Evolutionary conservation across 108 stramenopile species (phyloP).

Genomic region (Pseudonitzschia delicatissima): DNA sequence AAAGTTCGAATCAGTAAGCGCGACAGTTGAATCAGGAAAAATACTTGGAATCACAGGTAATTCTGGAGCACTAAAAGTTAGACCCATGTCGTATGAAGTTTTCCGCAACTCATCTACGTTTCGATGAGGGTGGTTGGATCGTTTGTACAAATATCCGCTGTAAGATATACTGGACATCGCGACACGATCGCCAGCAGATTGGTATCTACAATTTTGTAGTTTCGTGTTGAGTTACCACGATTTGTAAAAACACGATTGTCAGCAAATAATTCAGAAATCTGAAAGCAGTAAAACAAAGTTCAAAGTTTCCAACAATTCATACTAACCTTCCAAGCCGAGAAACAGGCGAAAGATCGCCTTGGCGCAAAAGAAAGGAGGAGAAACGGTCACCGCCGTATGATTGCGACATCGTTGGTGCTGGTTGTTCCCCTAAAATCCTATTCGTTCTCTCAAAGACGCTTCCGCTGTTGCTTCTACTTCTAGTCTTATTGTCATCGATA

Average conservation of each 20-base stretch:
- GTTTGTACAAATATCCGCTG: slow-evolving; percentile 40
- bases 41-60: background rate
- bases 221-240: background rate
- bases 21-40: background rate
- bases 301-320: background rate
- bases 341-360: background rate
- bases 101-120: background rate
- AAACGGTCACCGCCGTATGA: background rate
- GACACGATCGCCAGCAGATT: too few species aligned
- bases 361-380: background rate
- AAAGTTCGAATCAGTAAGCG: background rate
- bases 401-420: background rate
- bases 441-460: background rate
- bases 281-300: background rate
- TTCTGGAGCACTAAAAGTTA: background rate
- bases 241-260: too few species aligned
- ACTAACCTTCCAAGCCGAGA: background rate
- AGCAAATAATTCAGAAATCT: background rate
- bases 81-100: background rate
- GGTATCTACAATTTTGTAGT: background rate
- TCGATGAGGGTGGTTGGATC: slow-evolving; percentile 36
- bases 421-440: background rate
- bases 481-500: background rate
- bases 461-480: background rate
- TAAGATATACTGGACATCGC: slow-evolving; percentile 25